Base-by-base conservation (phyloP, 2,329 filamentous ascomycete genomes). In the Apiospora phragmitis region DNA sequence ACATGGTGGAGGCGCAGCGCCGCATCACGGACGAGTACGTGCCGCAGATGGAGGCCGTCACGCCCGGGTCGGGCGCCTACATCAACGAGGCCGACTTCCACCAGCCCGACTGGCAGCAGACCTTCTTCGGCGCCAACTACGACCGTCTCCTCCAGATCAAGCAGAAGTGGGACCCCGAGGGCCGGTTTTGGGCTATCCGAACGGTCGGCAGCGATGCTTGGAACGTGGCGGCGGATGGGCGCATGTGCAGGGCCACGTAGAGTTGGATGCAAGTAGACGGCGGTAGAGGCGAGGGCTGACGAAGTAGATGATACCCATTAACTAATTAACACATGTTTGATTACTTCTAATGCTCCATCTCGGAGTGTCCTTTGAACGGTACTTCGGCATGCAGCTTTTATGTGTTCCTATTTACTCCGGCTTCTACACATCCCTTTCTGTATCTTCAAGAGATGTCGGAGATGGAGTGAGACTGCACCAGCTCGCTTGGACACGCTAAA, bases 161-260 rank as follows among this genome's bases (percentile, higher is more conserved):
- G 79, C 72, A 79, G 12, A 80, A 77, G 67, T 85, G 82, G 73
- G 85, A 85, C 75, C 76, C 81, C 5, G 38, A 77, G 2, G 75
- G 74, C 3, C 38, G 85, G 1, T 84, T 83, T 41, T 83, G 83
- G 65, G 83, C 81, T 21, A 77, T 75, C 2, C 80, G 79, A 0
- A 81, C 76, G 12, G 83, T 86, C 1, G 85, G 84, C 0, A 83
- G 81, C 72, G 83, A 85, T 16, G 74, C 74, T 5, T 86, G 83
- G 83, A 73, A 72, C 3, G 79, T 83, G 18, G 67, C 43, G 45
- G 32, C 29, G 43, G 45, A 68, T 38, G 42, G 43, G 24, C 65
- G 29, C 6, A 41, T 59, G 35, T 69, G n/a, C 29, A 7, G 0
- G 80, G 79, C 77, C 79, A 4, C 5, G 26, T 18, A 21, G 51